A percentile compares a stretch with the other conserved stretches of the same genome.
Conservation (phyloP, 306 rosid genomes). For the Citrullus mucosospermus region DNA sequence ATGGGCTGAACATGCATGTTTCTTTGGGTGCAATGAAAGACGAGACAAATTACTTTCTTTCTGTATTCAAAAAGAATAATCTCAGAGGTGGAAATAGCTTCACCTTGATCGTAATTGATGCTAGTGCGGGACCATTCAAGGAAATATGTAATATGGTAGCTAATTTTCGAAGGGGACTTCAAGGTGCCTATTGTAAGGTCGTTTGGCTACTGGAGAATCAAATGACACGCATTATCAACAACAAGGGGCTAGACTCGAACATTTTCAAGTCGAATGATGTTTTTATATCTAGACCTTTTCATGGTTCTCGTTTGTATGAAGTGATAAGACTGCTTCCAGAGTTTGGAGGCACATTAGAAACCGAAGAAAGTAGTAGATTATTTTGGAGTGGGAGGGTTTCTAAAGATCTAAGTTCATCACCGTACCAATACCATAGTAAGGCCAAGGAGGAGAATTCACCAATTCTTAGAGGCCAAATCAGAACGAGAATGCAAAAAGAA, state of each 20-base stretch:
- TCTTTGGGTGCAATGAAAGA: conserved; percentile 9
- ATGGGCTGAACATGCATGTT: not conserved
- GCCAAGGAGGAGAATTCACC: not conserved
- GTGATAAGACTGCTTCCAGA: conserved; percentile 56
- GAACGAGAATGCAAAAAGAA: not conserved
- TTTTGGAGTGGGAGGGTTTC: not conserved
- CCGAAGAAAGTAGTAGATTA: not conserved
- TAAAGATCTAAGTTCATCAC: conserved; percentile 5
- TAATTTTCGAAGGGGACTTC: conserved; percentile 17
- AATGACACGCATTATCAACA: conserved; percentile 1
- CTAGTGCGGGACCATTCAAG: conserved; percentile 8
- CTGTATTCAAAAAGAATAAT: conserved; percentile 18
- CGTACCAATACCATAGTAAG: not conserved
- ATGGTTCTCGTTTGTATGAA: conserved; percentile 39
- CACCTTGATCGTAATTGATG: conserved; percentile 22
- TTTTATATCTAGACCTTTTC: conserved; percentile 44
- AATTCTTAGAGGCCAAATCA: not conserved
- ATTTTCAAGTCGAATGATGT: conserved; percentile 26
- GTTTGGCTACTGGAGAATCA: conserved; percentile 61
- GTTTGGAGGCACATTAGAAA: conserved; percentile 30
- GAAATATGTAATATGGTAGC: conserved; percentile 8
- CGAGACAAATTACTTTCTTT: conserved; percentile 4
- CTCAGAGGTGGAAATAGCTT: conserved; percentile 10
- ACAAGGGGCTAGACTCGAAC: conserved; percentile 4
- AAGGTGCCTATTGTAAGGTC: conserved; percentile 26